phyloP scores from a whole-genome alignment of 106 monocot species.

The Allium cepa region DNA sequence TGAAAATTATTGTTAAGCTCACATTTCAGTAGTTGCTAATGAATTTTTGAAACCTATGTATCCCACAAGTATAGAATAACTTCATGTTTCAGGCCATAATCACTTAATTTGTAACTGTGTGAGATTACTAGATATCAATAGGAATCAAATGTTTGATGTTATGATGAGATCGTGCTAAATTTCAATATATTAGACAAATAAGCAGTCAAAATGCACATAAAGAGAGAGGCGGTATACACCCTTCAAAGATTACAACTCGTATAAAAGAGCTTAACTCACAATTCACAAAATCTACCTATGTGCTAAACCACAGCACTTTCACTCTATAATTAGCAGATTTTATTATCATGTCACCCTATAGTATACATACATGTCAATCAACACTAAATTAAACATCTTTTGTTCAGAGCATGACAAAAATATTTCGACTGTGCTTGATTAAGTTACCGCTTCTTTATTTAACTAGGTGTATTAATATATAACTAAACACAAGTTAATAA shows the following conservation, averaged over 20 bases:
- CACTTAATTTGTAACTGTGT: background rate
- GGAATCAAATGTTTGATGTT: background rate
- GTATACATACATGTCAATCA: too few relatives aligned
- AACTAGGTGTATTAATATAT: too few relatives aligned
- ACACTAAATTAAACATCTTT: too few relatives aligned
- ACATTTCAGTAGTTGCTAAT: background rate
- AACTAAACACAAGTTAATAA: too few relatives aligned
- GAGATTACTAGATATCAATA: background rate
- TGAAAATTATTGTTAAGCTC: too few relatives aligned
- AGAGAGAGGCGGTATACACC: background rate
- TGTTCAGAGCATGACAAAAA: too few relatives aligned
- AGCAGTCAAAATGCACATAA: background rate
- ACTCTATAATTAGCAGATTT: too few relatives aligned
- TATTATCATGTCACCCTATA: too few relatives aligned
- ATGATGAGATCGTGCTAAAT: background rate
- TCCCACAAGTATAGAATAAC: background rate
- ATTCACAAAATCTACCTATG: background rate
- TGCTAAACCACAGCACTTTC: background rate
- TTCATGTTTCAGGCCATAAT: background rate
- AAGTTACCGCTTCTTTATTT: too few relatives aligned
- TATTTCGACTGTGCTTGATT: too few relatives aligned
- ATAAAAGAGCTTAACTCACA: background rate
- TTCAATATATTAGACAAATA: background rate
- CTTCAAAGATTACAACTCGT: background rate
- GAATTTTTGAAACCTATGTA: background rate